Conservation (phyloP, 2,329 filamentous ascomycete species). For the Fusarium sp. region DNA sequence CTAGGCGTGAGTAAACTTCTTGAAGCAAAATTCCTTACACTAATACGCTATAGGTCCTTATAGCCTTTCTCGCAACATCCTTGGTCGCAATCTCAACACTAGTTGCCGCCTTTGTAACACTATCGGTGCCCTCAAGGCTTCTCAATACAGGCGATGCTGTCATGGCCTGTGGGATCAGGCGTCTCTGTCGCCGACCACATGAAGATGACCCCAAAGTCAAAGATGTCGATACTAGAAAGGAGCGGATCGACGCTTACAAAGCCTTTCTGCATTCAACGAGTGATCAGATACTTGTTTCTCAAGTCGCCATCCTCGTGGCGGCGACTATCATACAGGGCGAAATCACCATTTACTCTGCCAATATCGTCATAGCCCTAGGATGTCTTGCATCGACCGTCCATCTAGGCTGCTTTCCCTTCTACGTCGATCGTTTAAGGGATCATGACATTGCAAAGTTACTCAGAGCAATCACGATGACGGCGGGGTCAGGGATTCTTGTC, state of each 20-base stretch:
- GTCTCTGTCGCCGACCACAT: rapidly evolving
- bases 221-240: not conserved
- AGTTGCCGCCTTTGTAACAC: not conserved
- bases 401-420: not conserved
- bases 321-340: not conserved
- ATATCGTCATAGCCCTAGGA: not conserved
- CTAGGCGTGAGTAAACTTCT: not conserved
- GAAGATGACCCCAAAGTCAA: not conserved
- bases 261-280: not conserved
- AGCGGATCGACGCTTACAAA: not conserved
- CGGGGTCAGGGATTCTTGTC: not conserved
- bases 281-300: slow-evolving; percentile 1
- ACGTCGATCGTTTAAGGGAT: not conserved
- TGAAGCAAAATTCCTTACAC: rapidly evolving
- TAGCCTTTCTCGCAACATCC: slow-evolving; percentile 1
- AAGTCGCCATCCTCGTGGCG: not conserved
- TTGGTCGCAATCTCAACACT: not conserved
- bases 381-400: not conserved
- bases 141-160: not conserved
- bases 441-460: not conserved
- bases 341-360: slow-evolving; percentile 6
- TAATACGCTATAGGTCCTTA: not conserved
- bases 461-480: not conserved
- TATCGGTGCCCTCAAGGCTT: not conserved
- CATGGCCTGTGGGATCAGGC: not conserved